Evolutionary conservation across 306 rosid species (phyloP), one percentile per base, ranked within the genome.

Genomic region (Potentilla sterilis): DNA sequence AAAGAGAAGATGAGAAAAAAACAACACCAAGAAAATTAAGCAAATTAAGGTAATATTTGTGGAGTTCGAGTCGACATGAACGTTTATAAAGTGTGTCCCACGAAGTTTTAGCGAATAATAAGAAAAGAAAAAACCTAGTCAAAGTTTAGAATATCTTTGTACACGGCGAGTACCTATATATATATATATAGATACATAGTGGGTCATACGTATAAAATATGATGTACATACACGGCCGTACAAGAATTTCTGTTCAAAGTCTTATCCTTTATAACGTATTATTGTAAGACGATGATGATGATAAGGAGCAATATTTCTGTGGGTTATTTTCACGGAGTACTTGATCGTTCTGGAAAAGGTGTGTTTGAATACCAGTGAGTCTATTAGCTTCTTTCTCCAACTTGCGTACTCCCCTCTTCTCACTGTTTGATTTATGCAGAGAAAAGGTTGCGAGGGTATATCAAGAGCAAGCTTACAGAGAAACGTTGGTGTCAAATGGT

Each of bases 401-500:
- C 41, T 32, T 22, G 1, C 2, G 7, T 64, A 0, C 37, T 37
- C 12, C 28, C 14, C 4, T 63, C 41, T 63, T 64, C 5, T 34
- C 7, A 2, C 46, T 35, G 28, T 62, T 62, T 62, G 21, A 62
- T 62, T 24, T 16, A 37, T 7, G 22, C 44, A 63, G 43, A 71
- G 74, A 69, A 63, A 37, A 52, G 76, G 71, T 74, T 77, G 42
- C 71, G 72, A 69, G 81, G 83, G 16, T 35, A 78, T 80, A 55
- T 43, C n/a, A 15, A 57, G 83, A 67, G 85, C 85, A 63, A 70
- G 28, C n/a, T 59, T 41, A 63, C 44, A 52, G 65, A 51, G 65
- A 66, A 21, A 37, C 19, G 13, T 55, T 63, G 73, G 72, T 78
- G 82, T 13, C 41, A 47, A 49, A 95, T 90, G 97, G 90, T 83